Evolutionary conservation across 257 asterid genomes (phyloP).

Genomic region (Lycium barbarum): DNA sequence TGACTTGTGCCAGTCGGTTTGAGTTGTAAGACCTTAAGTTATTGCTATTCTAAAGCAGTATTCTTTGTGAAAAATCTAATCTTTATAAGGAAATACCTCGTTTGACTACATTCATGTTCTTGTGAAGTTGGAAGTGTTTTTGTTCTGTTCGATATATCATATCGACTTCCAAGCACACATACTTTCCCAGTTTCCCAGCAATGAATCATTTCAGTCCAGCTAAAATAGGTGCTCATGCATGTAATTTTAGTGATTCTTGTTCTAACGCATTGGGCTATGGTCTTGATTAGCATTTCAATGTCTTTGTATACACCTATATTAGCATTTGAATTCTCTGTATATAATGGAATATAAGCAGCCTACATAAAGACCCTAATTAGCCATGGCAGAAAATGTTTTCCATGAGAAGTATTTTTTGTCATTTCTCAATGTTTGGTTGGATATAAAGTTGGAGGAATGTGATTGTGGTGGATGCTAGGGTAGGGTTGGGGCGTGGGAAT

Average conservation of each 20-base stretch:
- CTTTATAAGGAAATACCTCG: neutral
- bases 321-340: neutral
- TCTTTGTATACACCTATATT: neutral
- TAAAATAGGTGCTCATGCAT: neutral
- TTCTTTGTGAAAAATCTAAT: neutral
- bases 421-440: neutral
- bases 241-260: neutral
- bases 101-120: neutral
- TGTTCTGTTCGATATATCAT: neutral
- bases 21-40: neutral
- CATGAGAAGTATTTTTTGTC: neutral
- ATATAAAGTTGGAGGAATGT: constrained; percentile 16
- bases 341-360: neutral
- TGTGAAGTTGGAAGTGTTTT: neutral
- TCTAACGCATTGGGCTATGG: neutral
- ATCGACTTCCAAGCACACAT: neutral
- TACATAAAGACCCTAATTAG: neutral
- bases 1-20: neutral
- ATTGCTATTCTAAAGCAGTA: neutral
- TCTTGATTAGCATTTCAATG: neutral
- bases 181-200: neutral
- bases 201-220: neutral
- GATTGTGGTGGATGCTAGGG: neutral
- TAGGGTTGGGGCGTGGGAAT: neutral
- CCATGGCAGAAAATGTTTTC: neutral